Evolutionary conservation across 208 protist species (phyloP).

Genomic region (Crithidia expoeki): DNA sequence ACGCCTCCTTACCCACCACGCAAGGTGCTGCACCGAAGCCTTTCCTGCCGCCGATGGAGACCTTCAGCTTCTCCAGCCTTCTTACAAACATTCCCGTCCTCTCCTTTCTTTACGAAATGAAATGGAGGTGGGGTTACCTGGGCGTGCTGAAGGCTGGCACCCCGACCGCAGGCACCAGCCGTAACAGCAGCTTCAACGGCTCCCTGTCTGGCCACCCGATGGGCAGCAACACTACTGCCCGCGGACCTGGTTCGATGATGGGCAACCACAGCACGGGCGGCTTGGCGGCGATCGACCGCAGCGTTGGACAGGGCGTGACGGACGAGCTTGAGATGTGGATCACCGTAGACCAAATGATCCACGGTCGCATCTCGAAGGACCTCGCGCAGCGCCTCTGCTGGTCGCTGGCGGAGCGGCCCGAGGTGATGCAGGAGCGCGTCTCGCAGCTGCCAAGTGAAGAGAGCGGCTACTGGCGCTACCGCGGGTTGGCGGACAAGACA

Average conservation of each 20-base stretch:
- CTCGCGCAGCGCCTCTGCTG: slow-evolving; percentile 75
- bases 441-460: slow-evolving; percentile 56
- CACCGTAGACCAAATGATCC: slow-evolving; percentile 79
- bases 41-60: slow-evolving; percentile 77
- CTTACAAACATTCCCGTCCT: slow-evolving; percentile 87
- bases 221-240: slow-evolving; percentile 14
- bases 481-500: slow-evolving; percentile 65
- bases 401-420: slow-evolving; percentile 69
- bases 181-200: slow-evolving; percentile 27
- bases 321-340: slow-evolving; percentile 89
- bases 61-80: slow-evolving; percentile 87
- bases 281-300: slow-evolving; percentile 32
- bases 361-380: slow-evolving; percentile 69
- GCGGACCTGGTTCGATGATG: slow-evolving; percentile 26
- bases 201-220: slow-evolving; percentile 1
- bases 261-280: slow-evolving; percentile 39
- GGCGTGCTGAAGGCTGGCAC: slow-evolving; percentile 53
- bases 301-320: slow-evolving; percentile 45
- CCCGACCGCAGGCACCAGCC: slow-evolving; percentile 20
- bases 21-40: slow-evolving; percentile 9
- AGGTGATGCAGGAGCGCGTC: slow-evolving; percentile 65
- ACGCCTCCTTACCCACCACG: slow-evolving; percentile 9
- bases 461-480: slow-evolving; percentile 77
- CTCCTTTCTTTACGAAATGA: slow-evolving; percentile 89
- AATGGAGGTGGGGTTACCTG: slow-evolving; percentile 75